Percentiles rank a stretch among this genome's conserved stretches.
Evolutionary conservation across 2,329 filamentous ascomycete genomes (phyloP).

Genomic region (Phoma herbarum): DNA sequence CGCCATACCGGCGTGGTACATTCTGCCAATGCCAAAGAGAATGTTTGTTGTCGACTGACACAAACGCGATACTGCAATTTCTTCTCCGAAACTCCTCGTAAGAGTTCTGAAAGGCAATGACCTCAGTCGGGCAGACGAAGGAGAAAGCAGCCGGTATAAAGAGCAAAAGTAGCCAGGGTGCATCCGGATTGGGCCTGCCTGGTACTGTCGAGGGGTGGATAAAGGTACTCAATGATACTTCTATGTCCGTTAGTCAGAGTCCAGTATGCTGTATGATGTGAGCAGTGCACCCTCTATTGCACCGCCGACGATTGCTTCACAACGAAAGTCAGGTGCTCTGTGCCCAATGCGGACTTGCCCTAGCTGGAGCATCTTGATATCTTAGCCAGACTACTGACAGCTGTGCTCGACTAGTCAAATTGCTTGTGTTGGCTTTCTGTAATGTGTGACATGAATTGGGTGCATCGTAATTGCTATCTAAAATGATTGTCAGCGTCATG

Average conservation of each 20-base stretch:
- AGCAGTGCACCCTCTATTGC: conserved; percentile 37
- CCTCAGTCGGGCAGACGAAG: conserved; percentile 45
- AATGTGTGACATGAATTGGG: too few relatives aligned
- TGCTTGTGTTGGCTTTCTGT: too few relatives aligned
- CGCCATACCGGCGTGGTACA: conserved; percentile 40
- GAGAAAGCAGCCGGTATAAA: conserved; percentile 46
- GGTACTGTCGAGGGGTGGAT: conserved; percentile 25
- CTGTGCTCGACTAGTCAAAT: too few relatives aligned
- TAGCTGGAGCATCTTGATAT: too few relatives aligned
- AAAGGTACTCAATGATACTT: conserved; percentile 37
- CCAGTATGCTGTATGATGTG: not conserved
- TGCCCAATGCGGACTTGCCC: conserved; percentile 39
- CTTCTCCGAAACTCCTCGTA: conserved; percentile 40
- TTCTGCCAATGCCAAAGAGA: conserved; percentile 44
- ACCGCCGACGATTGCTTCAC: conserved; percentile 38
- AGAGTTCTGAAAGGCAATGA: conserved; percentile 43
- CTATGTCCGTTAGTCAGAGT: conserved; percentile 25
- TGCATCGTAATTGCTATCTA: too few relatives aligned
- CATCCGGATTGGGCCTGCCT: conserved; percentile 13
- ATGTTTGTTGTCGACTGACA: conserved; percentile 45
- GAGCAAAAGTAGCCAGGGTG: conserved; percentile 39
- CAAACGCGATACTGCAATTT: conserved; percentile 38
- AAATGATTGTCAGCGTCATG: too few relatives aligned
- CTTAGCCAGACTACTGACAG: too few relatives aligned
- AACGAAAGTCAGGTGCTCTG: conserved; percentile 40